These are phyloP conservation scores for Haberlea rhodopensis DNA, from an alignment of 257 asterid genomes.

Conservation along the genomic window DNA sequence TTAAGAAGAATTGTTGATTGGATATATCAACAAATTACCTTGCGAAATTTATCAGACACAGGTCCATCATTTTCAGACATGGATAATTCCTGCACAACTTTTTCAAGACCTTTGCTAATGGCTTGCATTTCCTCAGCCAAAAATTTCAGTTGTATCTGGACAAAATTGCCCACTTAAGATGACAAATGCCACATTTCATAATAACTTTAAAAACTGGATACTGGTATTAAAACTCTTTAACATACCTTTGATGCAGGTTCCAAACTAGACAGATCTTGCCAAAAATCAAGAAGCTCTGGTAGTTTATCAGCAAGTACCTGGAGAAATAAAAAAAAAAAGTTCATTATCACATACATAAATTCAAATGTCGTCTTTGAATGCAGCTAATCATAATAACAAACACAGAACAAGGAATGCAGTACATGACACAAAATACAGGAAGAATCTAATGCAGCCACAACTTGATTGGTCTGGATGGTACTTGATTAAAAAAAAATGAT, in stretches of 20 bases:
- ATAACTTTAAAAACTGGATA: not conserved
- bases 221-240: conserved; percentile 8
- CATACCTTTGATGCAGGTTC: conserved; percentile 77
- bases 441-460: not conserved
- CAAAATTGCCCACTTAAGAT: conserved; percentile 27
- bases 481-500: not conserved
- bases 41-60: conserved; percentile 63
- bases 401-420: conserved; percentile 2
- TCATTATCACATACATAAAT: conserved; percentile 10
- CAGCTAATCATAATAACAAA: conserved; percentile 15
- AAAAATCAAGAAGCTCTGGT: conserved; percentile 88
- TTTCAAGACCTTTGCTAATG: conserved; percentile 88
- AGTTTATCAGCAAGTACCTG: conserved; percentile 86
- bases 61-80: conserved; percentile 83
- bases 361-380: conserved; percentile 4
- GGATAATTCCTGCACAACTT: conserved; percentile 81
- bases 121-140: conserved; percentile 99
- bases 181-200: conserved; percentile 11
- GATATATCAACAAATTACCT: conserved; percentile 47
- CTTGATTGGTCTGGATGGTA: not conserved
- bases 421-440: not conserved
- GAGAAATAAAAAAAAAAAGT: conserved; percentile 16
- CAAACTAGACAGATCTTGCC: conserved; percentile 79
- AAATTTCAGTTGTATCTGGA: conserved; percentile 76
- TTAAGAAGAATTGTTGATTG: conserved; percentile 6